Evolutionary conservation across 208 protist species (phyloP).

Genomic region (Crithidia expoeki): DNA sequence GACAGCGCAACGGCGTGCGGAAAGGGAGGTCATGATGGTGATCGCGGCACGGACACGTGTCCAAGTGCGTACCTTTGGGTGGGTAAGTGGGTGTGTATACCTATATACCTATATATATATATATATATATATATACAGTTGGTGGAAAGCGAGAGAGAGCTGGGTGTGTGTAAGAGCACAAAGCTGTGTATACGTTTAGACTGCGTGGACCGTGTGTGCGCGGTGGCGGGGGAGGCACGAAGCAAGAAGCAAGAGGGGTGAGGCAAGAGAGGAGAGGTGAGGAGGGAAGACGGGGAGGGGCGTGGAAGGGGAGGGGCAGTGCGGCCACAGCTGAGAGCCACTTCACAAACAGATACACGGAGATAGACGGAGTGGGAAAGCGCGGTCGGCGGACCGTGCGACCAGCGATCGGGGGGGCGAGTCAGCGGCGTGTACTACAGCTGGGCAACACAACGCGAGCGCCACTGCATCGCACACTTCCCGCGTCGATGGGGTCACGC

Average conservation of each 20-base stretch:
- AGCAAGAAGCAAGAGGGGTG: neutral
- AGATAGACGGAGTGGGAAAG: too few species aligned
- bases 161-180: neutral
- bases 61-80: neutral
- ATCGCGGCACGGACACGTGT: neutral
- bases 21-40: constrained; percentile 2
- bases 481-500: too few species aligned
- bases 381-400: too few species aligned
- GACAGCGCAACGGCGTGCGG: constrained; percentile 13
- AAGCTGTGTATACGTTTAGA: neutral
- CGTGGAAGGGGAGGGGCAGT: neutral
- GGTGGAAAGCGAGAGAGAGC: neutral
- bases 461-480: too few species aligned
- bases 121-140: neutral
- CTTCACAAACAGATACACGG: too few species aligned
- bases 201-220: neutral
- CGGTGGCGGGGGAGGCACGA: neutral
- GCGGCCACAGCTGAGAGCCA: too few species aligned
- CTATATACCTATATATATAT: neutral
- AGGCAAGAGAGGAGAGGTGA: too few species aligned
- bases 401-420: too few species aligned
- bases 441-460: too few species aligned
- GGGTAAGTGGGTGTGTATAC: neutral
- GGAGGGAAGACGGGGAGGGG: neutral
- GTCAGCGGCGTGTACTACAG: too few species aligned